Base-by-base conservation (phyloP, 495 filamentous ascomycete genomes). In the Lasiosphaeris hirsuta region DNA sequence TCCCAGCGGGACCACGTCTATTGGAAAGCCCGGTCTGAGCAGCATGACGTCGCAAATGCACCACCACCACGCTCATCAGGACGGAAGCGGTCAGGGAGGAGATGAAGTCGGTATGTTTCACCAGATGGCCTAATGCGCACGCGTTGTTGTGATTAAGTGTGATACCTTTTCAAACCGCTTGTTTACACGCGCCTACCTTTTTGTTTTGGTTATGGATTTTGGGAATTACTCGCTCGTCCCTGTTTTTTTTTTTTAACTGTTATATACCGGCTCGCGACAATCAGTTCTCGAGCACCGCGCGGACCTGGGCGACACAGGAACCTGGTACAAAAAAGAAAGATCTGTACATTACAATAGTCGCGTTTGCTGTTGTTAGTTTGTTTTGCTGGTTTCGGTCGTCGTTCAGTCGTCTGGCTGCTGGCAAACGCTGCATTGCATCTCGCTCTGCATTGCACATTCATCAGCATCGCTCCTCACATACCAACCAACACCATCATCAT, bases 31-130 rank as follows among this genome's bases (percentile, higher is more conserved):
- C 42, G 78, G 78, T 15, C 75, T 84, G 62, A 70, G 83, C 71
- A 75, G 75, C 63, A 88, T 92, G 81, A 81, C 79, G 43, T 74
- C 69, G 45, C 67, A 69, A 63, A 75, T 78, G 67, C 73, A 78
- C 64, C 84, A 73, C 57, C 91, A 94, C 71, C 90, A 94, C 71
- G 81, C 83, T 47, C 89, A 91, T 69, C 84, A 79, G 39, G 87
- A 90, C 66, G 86, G 84, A 62, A 82, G 72, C 64, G 76, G 81
- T 63, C 81, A 82, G 68, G 83, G 85, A 66, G 81, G 83, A 69
- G 91, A 94, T 63, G 91, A 95, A 81, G 90, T 94, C 79, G 90
- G 92, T 90, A 96, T 96, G 92, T 93, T 90, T 78, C 82, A 89
- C 80, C 86, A 89, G 72, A 83, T 87, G 80, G 89, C 76, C 81